Evolutionary conservation across 164 flowering plant genomes (phyloP).

Genomic region (Santalum album): DNA sequence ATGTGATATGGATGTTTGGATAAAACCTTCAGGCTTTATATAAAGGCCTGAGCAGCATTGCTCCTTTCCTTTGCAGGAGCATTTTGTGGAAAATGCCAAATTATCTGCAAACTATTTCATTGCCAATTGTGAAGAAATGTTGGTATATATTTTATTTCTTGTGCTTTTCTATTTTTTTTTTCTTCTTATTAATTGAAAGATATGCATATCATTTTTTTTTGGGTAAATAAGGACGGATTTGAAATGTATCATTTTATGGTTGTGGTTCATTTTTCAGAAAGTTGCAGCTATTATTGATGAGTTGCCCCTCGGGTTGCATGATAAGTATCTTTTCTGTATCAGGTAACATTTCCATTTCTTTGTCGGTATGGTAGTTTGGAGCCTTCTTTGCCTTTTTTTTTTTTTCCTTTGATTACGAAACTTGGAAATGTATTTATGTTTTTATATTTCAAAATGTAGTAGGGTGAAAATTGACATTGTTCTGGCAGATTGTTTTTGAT

Average conservation of each 20-base stretch:
- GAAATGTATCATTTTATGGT: background rate
- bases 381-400: background rate
- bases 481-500: too few species aligned
- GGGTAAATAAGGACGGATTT: too few species aligned
- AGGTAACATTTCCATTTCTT: conserved; percentile 38
- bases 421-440: too few species aligned
- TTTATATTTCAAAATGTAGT: too few species aligned
- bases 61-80: conserved; percentile 41
- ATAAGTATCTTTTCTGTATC: conserved; percentile 78
- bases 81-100: conserved; percentile 72
- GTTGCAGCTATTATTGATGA: conserved; percentile 82
- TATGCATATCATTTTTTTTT: too few species aligned
- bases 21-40: too few species aligned
- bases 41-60: background rate
- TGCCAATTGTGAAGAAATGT: conserved; percentile 57
- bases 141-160: conserved; percentile 47
- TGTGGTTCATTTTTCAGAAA: conserved; percentile 39
- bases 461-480: too few species aligned
- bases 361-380: background rate
- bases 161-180: background rate
- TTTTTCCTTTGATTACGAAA: background rate
- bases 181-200: background rate
- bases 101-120: conserved; percentile 76
- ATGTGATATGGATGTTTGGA: background rate
- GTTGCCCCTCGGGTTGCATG: conserved; percentile 67